Evolutionary conservation across 129 eudicot genomes (phyloP).

Genomic region (sunflower (Helianthus annuus)): HanXRQr2.0-SUNRISE NC_035445.2:157879445-157879944

Average conservation of each 20-base stretch:
- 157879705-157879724: slow-evolving; percentile 55
- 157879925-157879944: slow-evolving; percentile 1
- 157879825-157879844: slow-evolving; percentile 40
- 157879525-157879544: background rate
- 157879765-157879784: slow-evolving; percentile 40
- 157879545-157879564: background rate
- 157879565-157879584: background rate
- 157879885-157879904: background rate
- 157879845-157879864: slow-evolving; percentile 38
- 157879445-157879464: slow-evolving; percentile 40
- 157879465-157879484: slow-evolving; percentile 51
- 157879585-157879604: slow-evolving; percentile 37
- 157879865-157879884: slow-evolving; percentile 44
- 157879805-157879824: slow-evolving; percentile 57
- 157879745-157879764: slow-evolving; percentile 45
- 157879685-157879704: slow-evolving; percentile 46
- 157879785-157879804: slow-evolving; percentile 39
- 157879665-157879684: no score
- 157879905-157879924: background rate
- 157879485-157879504: slow-evolving; percentile 59
- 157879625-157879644: background rate
- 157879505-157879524: slow-evolving; percentile 52
- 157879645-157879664: background rate
- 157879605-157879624: background rate
- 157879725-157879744: slow-evolving; percentile 56